These are phyloP conservation scores for Pythium oligandrum DNA, from an alignment of 352 stramenopile species.

Conservation along the genomic window DNA sequence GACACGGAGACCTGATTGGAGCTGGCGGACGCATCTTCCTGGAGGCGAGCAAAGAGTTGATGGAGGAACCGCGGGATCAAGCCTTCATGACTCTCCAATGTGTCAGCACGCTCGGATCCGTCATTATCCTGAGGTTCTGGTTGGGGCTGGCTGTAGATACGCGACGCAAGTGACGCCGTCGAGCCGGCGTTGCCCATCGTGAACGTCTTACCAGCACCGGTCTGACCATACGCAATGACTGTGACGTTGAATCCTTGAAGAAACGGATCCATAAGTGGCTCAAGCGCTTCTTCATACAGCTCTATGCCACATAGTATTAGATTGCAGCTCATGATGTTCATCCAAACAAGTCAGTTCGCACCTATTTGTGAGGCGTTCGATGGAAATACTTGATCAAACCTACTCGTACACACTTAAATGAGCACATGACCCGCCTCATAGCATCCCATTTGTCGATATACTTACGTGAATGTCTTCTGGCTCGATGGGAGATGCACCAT, in stretches of 20 bases:
- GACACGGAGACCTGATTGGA: conserved; percentile 69
- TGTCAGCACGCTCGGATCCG: conserved; percentile 9
- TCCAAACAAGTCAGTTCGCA: conserved; percentile 8
- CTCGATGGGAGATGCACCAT: conserved; percentile 32
- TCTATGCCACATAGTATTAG: conserved; percentile 15
- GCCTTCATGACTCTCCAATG: conserved; percentile 52
- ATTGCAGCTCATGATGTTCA: conserved; percentile 1
- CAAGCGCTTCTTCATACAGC: conserved; percentile 64
- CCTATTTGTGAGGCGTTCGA: conserved; percentile 41
- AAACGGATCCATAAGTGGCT: conserved; percentile 80
- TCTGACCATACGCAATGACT: conserved; percentile 85
- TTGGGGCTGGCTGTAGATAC: conserved; percentile 24
- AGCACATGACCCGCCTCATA: background rate
- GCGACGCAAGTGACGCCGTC: conserved; percentile 23
- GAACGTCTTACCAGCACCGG: conserved; percentile 79
- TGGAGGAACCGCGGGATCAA: conserved; percentile 83
- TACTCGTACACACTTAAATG: conserved; percentile 15
- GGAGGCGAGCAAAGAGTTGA: conserved; percentile 60
- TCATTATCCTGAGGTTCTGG: conserved; percentile 5
- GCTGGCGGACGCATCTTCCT: conserved; percentile 23
- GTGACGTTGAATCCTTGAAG: conserved; percentile 88
- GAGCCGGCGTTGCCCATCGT: conserved; percentile 77
- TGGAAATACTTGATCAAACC: conserved; percentile 82
- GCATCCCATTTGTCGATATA: conserved; percentile 2
- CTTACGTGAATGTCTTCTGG: conserved; percentile 65